These are phyloP conservation scores for Pulchroboletus neoregius DNA, from an alignment of 1,284 basidiomycete genomes.

Conservation along the genomic window DNA sequence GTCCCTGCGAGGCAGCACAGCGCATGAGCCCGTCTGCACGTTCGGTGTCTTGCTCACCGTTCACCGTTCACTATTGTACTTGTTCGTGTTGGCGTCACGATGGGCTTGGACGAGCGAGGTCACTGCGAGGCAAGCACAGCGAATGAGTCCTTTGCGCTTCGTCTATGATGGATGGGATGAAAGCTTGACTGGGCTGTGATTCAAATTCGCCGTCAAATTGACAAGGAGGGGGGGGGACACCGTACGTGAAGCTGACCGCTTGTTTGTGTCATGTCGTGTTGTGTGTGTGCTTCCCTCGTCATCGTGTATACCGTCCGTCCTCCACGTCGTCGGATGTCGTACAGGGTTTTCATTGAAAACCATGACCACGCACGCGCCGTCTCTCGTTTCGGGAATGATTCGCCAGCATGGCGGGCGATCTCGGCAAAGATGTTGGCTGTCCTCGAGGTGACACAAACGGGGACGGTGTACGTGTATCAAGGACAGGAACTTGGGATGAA, in stretches of 20 bases:
- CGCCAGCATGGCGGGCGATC: constrained; percentile 46
- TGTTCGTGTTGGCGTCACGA: constrained; percentile 1
- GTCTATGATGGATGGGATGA: neutral
- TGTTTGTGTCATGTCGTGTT: constrained; percentile 4
- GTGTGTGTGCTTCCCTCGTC: constrained; percentile 1
- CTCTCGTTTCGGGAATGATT: constrained; percentile 63
- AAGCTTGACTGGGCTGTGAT: neutral
- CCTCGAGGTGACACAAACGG: constrained; percentile 56
- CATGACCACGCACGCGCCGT: constrained; percentile 64
- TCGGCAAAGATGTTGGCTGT: constrained; percentile 66
- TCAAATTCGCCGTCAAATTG: constrained; percentile 8
- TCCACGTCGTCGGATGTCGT: constrained; percentile 11
- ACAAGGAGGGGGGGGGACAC: neutral
- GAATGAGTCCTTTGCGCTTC: constrained; percentile 9
- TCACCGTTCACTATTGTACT: constrained; percentile 6
- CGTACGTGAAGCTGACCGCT: constrained; percentile 6
- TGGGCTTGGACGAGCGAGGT: constrained; percentile 11
- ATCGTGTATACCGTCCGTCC: constrained; percentile 18
- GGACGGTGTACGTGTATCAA: constrained; percentile 72
- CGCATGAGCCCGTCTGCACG: neutral
- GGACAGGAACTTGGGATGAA: constrained; percentile 70
- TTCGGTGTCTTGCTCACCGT: constrained; percentile 16
- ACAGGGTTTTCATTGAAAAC: constrained; percentile 60
- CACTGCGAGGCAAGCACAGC: constrained; percentile 21
- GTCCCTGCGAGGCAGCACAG: constrained; percentile 17